These are phyloP conservation scores for Talaromyces liani DNA, from an alignment of 495 filamentous ascomycete species.

Conservation along the genomic window DNA sequence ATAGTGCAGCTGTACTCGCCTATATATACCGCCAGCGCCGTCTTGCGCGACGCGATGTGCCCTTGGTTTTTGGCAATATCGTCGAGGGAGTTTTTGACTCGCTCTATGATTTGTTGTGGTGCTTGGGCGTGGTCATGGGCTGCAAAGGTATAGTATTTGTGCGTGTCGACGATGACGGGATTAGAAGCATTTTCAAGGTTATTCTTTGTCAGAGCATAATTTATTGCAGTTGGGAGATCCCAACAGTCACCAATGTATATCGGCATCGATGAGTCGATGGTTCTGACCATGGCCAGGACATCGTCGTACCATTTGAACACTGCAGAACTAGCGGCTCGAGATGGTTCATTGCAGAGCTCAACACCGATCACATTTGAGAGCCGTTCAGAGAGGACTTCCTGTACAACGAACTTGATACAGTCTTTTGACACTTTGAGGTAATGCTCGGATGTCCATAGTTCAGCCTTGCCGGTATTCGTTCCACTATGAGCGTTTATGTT, in stretches of 20 bases:
- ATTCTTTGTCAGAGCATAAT: constrained; percentile 23
- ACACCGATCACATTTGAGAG: constrained; percentile 42
- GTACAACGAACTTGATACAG: constrained; percentile 36
- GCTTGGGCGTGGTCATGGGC: constrained; percentile 33
- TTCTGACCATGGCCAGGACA: constrained; percentile 30
- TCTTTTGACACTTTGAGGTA: constrained; percentile 28
- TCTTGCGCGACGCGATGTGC: constrained; percentile 28
- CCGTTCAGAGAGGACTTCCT: constrained; percentile 22
- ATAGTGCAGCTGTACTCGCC: constrained; percentile 51
- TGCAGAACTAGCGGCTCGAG: constrained; percentile 27
- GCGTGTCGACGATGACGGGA: constrained; percentile 47
- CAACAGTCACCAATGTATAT: constrained; percentile 50
- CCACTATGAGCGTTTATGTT: constrained; percentile 43
- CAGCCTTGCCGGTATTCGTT: constrained; percentile 32
- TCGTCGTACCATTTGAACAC: constrained; percentile 49
- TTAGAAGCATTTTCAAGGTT: constrained; percentile 11
- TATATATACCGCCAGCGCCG: constrained; percentile 39
- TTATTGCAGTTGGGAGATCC: constrained; percentile 31
- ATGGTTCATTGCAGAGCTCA: constrained; percentile 47
- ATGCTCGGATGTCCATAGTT: constrained; percentile 30
- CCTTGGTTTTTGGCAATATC: constrained; percentile 24
- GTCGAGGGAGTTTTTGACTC: constrained; percentile 15
- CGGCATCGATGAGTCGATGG: constrained; percentile 39
- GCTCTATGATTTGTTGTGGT: constrained; percentile 39
- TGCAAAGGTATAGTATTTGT: constrained; percentile 47